Evolutionary conservation across 768 basidiomycete species (phyloP), one percentile per base, ranked within the genome.

Genomic region (Fistulinella prunicolor): DNA sequence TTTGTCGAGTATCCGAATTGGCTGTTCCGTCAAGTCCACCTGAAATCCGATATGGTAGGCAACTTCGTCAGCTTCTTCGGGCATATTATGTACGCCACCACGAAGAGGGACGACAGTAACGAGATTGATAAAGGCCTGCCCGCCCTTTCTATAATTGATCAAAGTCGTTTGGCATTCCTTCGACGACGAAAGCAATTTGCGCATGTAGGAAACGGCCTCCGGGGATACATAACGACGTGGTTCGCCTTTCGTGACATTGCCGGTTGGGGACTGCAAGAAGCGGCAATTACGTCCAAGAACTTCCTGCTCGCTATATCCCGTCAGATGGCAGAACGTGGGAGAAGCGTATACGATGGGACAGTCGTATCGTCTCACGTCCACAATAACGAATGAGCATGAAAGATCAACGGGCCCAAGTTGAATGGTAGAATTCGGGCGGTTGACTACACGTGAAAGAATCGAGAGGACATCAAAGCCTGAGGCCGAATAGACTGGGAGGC

Each of bases 21-120:
- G 93, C 69, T 94, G 92, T 59, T 86, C 82, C 16, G 83, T 83
- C 41, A 99, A 73, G 67, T 97, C 92, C 46, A 96, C 88, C 69
- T 99, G 94, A 74, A 99, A 98, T 1, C 96, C 96, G 42, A 99
- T 85, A 59, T 90, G 86, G 63, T 87, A 95, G 9, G 81, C 83
- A 34, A 89, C 76, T 38, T 94, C 86, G 45, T 82, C 80, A 30
- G 76, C 75, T 54, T 83, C 85, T 36, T 81, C 75, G 54, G 54
- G 69, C 35, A 24, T 55, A 60, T 63, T 75, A 68, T 47, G 55
- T 49, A 58, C 72, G 48, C 81, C 89, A 8, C 86, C 90, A 0
- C 74, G 64, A 49, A 97, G 78, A 16, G 96, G 95, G 30, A 98
- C 88, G 59, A 97, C 79, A 20, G 89, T 89, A 54, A 98, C 83